Base-by-base conservation (phyloP, 1,284 basidiomycete species). In the Paramarasmius palmivorus region DNA sequence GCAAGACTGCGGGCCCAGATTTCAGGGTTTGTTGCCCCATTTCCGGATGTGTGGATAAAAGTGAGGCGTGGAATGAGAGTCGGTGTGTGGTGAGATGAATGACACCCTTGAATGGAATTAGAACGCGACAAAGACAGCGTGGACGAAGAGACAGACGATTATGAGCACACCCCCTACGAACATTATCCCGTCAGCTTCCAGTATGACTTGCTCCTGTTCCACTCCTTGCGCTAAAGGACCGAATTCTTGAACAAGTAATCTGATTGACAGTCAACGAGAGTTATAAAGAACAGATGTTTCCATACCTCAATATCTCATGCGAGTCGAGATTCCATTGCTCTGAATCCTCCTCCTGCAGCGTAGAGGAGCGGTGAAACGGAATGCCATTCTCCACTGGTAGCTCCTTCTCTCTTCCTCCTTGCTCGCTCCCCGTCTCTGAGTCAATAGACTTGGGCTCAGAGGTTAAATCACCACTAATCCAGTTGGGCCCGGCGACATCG, bases 51-150 rank as follows among this genome's bases (percentile, higher is more conserved):
- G 77, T 74, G 0, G 81, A 74, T 2, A 84, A 75, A 15, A 88
- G 64, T 4, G 82, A 79, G 1, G 86, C 86, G 60, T 88, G 85
- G 63, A 89, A 89, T 0, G 82, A 66, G 14, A 88, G 57, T 6
- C 86, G 77, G 63, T 88, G 83, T 2, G 82, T 84, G 0, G 85
- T 88, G 20, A 88, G 68, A 63, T 86, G 83, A 23, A 86, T 70
- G 49, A 83, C 81, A n/a, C 85, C 84, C 79, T 76, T 34, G 9
- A 20, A 12, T 20, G 22, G 56, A 48, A 17, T 58, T 50, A 9
- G 35, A 54, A 56, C 50, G 47, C 49, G 49, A 51, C 42, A 25
- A 51, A 26, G 29, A 12, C 34, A 20, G 41, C 53, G 48, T 14
- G 49, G 15, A 49, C 38, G 32, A 42, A 46, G 19, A 50, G 9